Percentiles rank a stretch among this genome's conserved stretches.
These are phyloP conservation scores for Moesziomyces parantarcticus DNA, from an alignment of 1,284 basidiomycete genomes.

Conservation along the genomic window DNA sequence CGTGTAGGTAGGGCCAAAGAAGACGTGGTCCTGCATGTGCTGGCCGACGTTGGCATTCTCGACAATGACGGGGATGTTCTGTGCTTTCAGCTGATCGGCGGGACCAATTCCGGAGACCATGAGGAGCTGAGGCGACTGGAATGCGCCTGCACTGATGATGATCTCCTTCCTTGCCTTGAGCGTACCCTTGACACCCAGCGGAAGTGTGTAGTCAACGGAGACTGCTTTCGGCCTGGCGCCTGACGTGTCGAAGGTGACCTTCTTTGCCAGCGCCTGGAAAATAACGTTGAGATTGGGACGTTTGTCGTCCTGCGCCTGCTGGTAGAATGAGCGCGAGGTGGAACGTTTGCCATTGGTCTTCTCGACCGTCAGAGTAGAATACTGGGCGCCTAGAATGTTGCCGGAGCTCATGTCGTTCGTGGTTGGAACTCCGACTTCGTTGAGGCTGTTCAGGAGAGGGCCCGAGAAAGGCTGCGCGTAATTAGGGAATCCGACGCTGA, in stretches of 20 bases:
- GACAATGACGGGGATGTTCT: constrained; percentile 38
- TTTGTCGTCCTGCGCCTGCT: constrained; percentile 21
- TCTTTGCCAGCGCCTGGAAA: constrained; percentile 56
- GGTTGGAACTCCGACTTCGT: constrained; percentile 45
- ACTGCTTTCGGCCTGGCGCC: constrained; percentile 64
- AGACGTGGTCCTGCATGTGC: constrained; percentile 60
- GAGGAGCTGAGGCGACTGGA: constrained; percentile 64
- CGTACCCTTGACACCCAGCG: constrained; percentile 26
- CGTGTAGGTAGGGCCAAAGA: constrained; percentile 49
- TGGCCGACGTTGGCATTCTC: constrained; percentile 51
- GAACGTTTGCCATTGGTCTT: constrained; percentile 32
- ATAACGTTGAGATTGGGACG: constrained; percentile 61
- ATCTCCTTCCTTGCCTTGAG: constrained; percentile 56
- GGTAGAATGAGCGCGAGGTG: constrained; percentile 50
- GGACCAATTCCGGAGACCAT: constrained; percentile 60
- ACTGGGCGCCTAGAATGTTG: constrained; percentile 64
- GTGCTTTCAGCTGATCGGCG: constrained; percentile 28
- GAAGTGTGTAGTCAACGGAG: constrained; percentile 43
- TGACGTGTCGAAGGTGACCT: constrained; percentile 65
- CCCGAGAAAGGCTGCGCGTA: constrained; percentile 52
- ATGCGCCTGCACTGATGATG: constrained; percentile 61
- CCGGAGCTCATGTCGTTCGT: constrained; percentile 58
- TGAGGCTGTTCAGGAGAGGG: constrained; percentile 36
- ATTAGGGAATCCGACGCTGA: constrained; percentile 52
- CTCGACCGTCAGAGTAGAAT: constrained; percentile 45